Evolutionary conservation across 495 filamentous ascomycete genomes (phyloP), one percentile per base, ranked within the genome.

Genomic region (Pseudotulostoma volvatum): DNA sequence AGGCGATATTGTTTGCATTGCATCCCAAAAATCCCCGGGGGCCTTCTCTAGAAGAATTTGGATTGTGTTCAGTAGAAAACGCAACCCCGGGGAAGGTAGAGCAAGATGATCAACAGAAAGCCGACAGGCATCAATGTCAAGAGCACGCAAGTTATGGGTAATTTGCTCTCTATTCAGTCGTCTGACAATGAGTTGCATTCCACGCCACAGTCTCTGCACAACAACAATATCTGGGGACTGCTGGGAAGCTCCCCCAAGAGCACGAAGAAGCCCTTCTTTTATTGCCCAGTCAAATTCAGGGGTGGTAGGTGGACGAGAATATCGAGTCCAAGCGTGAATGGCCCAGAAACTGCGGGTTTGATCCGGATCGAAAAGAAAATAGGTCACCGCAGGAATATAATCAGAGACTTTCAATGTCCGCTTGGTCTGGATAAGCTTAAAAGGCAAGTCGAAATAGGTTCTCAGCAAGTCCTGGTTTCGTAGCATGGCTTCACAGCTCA

Each of bases 271-370:
- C 9, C 70, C 70, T 39, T 78, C 77, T 28, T 72, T 70, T 25
- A 93, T 68, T 1, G 79, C 80, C 78, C 82, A 85, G 18, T 90
- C 80, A 50, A 92, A 95, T 42, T 87, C 79, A 18, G 71, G 57
- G 8, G 61, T 54, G 0, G 73, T 74, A 5, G 84, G 68, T 13
- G 63, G 63, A 2, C 69, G 54, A 9, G 59, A 49, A 36, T 74
- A 72, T 38, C 71, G 70, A 16, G 66, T 58, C 74, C 81, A 92
- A 1, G 76, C 68, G 18, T 64, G 56, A 16, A 70, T 53, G 5
- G 84, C 86, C 71, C 87, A 94, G 31, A 61, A 58, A 17, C 60
- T 63, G 31, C 80, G 70, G 32, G 52, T 54, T 21, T 62, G 57
- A 20, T 81, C 68, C 3, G 64, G 52, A 39, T 79, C 74, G 47